Conservation (phyloP, 495 filamentous ascomycete genomes). For the Elasticomyces elasticus region DNA sequence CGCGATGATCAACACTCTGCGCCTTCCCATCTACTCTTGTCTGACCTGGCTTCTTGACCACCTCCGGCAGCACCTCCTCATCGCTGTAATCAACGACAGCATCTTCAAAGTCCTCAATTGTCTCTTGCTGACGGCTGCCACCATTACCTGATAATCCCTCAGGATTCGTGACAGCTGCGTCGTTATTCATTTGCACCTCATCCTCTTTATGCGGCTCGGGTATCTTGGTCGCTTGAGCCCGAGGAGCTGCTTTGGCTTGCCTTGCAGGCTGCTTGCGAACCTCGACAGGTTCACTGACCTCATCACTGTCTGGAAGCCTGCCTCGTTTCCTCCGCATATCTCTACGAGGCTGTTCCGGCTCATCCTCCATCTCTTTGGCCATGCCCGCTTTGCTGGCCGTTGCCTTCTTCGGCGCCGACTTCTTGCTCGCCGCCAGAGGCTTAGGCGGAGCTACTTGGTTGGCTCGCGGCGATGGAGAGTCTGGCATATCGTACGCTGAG, state of each 20-base stretch:
- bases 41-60: neutral
- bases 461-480: neutral
- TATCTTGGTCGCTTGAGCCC: too few relatives aligned
- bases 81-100: neutral
- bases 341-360: neutral
- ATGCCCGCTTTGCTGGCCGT: neutral
- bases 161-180: neutral
- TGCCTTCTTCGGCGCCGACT: neutral
- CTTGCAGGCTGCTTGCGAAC: constrained; percentile 4
- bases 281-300: neutral
- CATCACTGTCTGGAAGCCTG: neutral
- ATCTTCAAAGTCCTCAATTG: constrained; percentile 9
- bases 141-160: neutral
- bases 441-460: neutral
- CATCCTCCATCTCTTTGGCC: neutral
- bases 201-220: too few relatives aligned
- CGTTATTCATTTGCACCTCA: too few relatives aligned
- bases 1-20: neutral
- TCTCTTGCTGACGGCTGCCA: neutral
- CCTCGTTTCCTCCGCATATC: neutral
- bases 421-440: neutral
- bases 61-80: neutral
- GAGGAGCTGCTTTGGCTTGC: neutral
- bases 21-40: neutral
- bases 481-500: neutral